phyloP scores from a whole-genome alignment of 169 alveolate genomes.

The Plasmodium malariae region DNA sequence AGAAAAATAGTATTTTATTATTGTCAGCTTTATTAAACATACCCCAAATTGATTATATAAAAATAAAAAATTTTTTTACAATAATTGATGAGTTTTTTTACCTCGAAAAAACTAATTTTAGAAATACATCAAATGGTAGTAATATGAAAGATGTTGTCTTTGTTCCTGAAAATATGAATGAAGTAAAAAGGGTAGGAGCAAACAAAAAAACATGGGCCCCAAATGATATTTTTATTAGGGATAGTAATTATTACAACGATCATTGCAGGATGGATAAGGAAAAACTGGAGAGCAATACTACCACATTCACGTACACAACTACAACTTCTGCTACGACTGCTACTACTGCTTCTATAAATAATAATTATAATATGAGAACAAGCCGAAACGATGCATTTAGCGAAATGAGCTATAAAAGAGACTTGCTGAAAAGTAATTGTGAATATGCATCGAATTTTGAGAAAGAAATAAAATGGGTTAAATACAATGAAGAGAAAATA shows the following conservation, averaged over 20 bases:
- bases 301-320: background rate
- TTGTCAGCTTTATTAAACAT: constrained; percentile 51
- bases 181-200: constrained; percentile 4
- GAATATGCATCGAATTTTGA: constrained; percentile 2
- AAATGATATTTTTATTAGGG: background rate
- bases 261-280: background rate
- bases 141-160: background rate
- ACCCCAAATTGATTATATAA: constrained; percentile 49
- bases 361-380: background rate
- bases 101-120: constrained; percentile 36
- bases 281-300: no score
- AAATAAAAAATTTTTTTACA: constrained; percentile 39
- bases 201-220: constrained; percentile 4
- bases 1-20: constrained; percentile 46
- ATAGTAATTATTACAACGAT: background rate
- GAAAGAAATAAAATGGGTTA: constrained; percentile 10
- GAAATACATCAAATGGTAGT: background rate
- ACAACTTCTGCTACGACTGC: background rate
- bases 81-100: constrained; percentile 69
- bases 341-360: background rate
- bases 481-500: constrained; percentile 21
- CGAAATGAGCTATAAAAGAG: background rate
- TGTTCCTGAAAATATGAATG: background rate
- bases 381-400: background rate
- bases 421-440: background rate